Evolutionary conservation across 352 stramenopile genomes (phyloP).

Genomic region (Phytophthora multivora): DNA sequence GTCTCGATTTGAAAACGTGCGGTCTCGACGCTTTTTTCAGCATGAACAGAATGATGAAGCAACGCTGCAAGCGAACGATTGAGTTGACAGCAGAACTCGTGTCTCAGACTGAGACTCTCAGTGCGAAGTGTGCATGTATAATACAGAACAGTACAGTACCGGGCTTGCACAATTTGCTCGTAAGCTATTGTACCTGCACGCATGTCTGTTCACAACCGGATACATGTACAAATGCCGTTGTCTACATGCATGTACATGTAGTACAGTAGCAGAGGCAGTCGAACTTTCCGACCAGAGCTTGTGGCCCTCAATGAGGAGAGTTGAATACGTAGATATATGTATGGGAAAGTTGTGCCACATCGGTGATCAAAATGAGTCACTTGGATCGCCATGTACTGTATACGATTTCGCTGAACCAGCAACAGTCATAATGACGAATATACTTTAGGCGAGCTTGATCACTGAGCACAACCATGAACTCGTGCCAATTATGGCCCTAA

Average conservation of each 20-base stretch:
- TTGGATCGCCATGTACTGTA: too few relatives aligned
- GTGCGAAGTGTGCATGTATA: neutral
- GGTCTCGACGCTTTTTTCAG: conserved; percentile 1
- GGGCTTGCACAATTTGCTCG: neutral
- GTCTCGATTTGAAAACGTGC: conserved; percentile 7
- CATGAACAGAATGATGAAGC: conserved; percentile 5
- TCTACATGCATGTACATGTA: neutral
- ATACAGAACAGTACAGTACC: too few relatives aligned
- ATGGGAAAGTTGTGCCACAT: too few relatives aligned
- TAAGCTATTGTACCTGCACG: neutral
- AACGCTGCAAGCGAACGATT: conserved; percentile 8
- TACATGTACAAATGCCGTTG: neutral
- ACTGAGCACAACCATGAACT: too few relatives aligned
- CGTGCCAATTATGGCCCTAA: too few relatives aligned
- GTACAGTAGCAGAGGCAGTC: neutral
- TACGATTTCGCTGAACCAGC: too few relatives aligned
- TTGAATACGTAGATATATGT: too few relatives aligned
- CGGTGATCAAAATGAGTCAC: too few relatives aligned
- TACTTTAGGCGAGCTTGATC: too few relatives aligned
- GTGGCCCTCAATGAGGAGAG: too few relatives aligned
- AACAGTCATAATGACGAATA: too few relatives aligned
- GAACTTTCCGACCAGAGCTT: neutral
- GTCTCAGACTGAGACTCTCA: too few relatives aligned
- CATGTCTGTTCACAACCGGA: neutral
- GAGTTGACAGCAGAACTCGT: neutral